Base-by-base conservation (phyloP, 257 asterid species). In the Nicotiana paniculata region DNA sequence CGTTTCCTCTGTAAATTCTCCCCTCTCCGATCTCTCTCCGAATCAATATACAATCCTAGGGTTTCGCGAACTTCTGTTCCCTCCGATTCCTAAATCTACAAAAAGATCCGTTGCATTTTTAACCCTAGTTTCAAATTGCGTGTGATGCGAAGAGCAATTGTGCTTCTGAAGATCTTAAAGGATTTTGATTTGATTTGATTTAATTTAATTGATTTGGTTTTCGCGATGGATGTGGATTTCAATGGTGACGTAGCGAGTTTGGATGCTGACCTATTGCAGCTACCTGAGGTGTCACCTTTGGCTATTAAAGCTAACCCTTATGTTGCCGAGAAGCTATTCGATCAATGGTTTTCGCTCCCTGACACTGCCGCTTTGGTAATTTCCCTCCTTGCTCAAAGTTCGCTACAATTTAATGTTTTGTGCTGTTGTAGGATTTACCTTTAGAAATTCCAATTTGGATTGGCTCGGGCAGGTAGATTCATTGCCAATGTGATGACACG, bases 321-420 rank as follows among this genome's bases (percentile, higher is more conserved):
- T 83, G 91, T 96, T 57, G 93, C 93, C 0, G 98, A 90, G 91
- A 94, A 89, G 88, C 97, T 96, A 46, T 96, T 88, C 37, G 97
- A 94, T 90, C 98, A 92, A 90, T 96, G 99, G 99, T 96, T 96
- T 35, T 93, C 97, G 53, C 95, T 96, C 58, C 91, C 97, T 33
- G 99, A 93, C 69, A 91, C 99, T 81, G 83, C 83, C 65, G 84
- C 90, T 43, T 76, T 91, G 98, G 99, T 96, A 92, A 89, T 81
- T 43, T 30, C 77, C 72, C 72, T 30, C 24, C 24, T 24, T 43
- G n/a, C n/a, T 72, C 17, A 11, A 24, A 46, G 55, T 59, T n/a
- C 24, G 16, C 16, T 0, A 4, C 63, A 51, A 62, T 83, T 53
- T 82, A 26, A 17, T 64, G 32, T 28, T 64, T 5, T 28, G 58